Conservation (phyloP, 495 filamentous ascomycete genomes). For the Aspergillus coremiiformis region DNA sequence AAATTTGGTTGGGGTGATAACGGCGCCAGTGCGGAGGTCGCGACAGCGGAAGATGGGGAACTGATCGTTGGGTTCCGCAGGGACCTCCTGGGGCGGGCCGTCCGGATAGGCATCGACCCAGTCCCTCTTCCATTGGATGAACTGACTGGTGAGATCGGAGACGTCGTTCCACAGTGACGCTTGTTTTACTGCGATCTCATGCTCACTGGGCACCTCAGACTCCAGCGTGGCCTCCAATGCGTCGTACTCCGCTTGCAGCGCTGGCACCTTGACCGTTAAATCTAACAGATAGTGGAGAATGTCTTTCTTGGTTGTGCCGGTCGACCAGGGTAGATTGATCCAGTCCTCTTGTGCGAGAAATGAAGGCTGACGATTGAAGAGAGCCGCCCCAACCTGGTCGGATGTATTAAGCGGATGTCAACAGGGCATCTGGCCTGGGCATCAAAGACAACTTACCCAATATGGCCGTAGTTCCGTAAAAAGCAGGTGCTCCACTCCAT, state of each 20-base stretch:
- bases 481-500: conserved; percentile 38
- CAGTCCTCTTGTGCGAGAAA: conserved; percentile 37
- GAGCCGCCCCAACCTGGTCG: conserved; percentile 28
- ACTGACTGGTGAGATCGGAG: conserved; percentile 25
- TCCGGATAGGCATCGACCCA: conserved; percentile 31
- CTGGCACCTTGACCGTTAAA: conserved; percentile 34
- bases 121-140: conserved; percentile 30
- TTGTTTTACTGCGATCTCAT: conserved; percentile 34
- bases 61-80: conserved; percentile 14
- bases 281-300: conserved; percentile 37
- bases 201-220: conserved; percentile 19
- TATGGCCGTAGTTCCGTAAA: conserved; percentile 40
- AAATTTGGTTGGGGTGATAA: conserved; percentile 29
- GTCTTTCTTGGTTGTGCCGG: conserved; percentile 34
- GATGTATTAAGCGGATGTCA: not conserved
- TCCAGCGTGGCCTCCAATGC: conserved; percentile 20
- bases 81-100: conserved; percentile 26
- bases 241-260: conserved; percentile 28
- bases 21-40: conserved; percentile 33
- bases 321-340: conserved; percentile 40
- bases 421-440: not conserved
- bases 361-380: conserved; percentile 26
- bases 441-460: conserved; percentile 25
- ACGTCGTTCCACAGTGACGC: conserved; percentile 32
- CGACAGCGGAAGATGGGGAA: conserved; percentile 38